phyloP scores from a whole-genome alignment of 2,329 filamentous ascomycete genomes.

The Lachnellula occidentalis region DNA sequence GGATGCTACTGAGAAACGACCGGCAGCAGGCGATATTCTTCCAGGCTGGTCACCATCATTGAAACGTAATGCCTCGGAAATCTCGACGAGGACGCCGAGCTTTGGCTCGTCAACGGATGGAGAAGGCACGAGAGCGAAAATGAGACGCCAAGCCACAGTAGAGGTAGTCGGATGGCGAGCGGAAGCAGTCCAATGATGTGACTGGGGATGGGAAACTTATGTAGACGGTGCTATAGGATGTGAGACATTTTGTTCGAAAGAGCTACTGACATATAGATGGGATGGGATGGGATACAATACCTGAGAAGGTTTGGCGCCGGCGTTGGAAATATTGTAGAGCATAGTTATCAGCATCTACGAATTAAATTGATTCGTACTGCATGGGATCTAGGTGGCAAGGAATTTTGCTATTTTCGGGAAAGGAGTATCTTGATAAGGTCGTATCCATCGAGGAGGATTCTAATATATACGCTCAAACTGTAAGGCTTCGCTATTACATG shows the following conservation, averaged over 20 bases:
- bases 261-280: conserved; percentile 22
- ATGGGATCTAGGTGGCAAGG: no score
- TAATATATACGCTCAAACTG: no score
- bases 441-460: no score
- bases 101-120: conserved; percentile 36
- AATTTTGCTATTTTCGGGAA: no score
- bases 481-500: no score
- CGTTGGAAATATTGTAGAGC: conserved; percentile 7
- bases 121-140: conserved; percentile 24
- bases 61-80: conserved; percentile 49
- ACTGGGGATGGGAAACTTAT: not conserved
- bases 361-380: not conserved
- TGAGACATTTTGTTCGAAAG: not conserved
- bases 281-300: conserved; percentile 12
- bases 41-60: conserved; percentile 29
- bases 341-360: not conserved
- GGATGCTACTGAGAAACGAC: conserved; percentile 17
- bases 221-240: conserved; percentile 4
- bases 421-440: no score
- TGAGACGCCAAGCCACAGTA: conserved; percentile 24
- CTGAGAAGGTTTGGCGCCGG: conserved; percentile 9
- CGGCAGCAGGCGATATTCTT: conserved; percentile 43
- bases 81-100: conserved; percentile 41
- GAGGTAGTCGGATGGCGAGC: conserved; percentile 25
- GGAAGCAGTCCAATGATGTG: conserved; percentile 23